Base-by-base conservation (phyloP, 2,329 filamentous ascomycete species). In the Colletotrichum zoysiae region DNA sequence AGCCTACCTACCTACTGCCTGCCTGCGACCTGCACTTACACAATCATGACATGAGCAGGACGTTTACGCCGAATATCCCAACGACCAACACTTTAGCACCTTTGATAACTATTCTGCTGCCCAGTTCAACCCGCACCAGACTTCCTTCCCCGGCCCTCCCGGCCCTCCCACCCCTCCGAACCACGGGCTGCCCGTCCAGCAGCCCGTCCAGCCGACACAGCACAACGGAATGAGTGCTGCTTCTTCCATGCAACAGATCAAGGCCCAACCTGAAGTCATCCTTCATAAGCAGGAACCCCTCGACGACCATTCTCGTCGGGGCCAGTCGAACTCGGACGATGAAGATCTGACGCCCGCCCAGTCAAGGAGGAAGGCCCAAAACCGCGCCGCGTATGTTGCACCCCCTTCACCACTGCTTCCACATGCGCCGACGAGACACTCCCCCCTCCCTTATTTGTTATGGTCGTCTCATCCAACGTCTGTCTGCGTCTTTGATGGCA, bases 341-440 rank as follows among this genome's bases (percentile, higher is more conserved):
- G 88, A 87, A 57, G 82, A 85, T 62, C 67, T 89, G 77, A 89
- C 87, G 30, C 88, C 88, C 0, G 87, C 87, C 7, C 87, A 90
- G 77, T 88, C 86, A 14, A 84, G 87, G 76, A 84, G 88, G 73
- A 90, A 90, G 78, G 88, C 87, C 56, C 88, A 90, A 79, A 90
- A 90, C 74, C 84, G 88, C 75, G 87, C 88, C 75, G 88, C 88
- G 88, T 90, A 84, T 75, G 88, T 88, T 60, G 48, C 26, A 9
- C 35, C 18, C 14, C n/a, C 20, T 23, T 18, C 23, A 50, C 23
- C 30, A 9, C 23, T n/a, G 33, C 48, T 38, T 60, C 48, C 46
- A 20, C 61, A 30, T 42, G 56, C 33, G 5, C n/a, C 20, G 35
- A 58, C 20, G 58, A 33, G n/a, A 38, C 26, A 23, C 44, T 11